phyloP scores from a whole-genome alignment of 305 asterid species.

The Lippia alba region DNA sequence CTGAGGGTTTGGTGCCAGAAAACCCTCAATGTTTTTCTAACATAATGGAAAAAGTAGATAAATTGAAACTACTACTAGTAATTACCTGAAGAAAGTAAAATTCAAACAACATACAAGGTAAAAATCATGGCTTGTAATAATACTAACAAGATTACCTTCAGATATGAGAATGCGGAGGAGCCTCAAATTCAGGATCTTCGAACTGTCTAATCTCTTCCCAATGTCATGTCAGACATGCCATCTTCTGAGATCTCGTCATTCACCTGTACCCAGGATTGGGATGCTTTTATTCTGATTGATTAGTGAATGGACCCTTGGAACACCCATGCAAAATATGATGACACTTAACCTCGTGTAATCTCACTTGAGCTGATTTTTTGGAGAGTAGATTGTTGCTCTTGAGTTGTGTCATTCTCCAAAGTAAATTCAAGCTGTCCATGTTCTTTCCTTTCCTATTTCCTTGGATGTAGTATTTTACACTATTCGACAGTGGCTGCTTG shows the following conservation, averaged over 20 bases:
- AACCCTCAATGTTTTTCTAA: not conserved
- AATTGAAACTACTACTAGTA: not conserved
- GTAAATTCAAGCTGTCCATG: too few species aligned
- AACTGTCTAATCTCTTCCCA: not conserved
- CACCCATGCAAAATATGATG: not conserved
- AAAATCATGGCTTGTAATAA: not conserved
- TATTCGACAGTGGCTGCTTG: not conserved
- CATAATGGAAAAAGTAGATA: not conserved
- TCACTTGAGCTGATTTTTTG: too few species aligned
- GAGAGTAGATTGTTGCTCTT: too few species aligned
- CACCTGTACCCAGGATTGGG: not conserved
- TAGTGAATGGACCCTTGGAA: not conserved
- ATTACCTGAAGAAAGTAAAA: conserved; percentile 24
- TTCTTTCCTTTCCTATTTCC: not conserved
- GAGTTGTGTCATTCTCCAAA: too few species aligned
- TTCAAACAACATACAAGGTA: not conserved
- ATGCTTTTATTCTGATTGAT: not conserved
- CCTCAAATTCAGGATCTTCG: conserved; percentile 7
- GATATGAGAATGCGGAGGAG: not conserved
- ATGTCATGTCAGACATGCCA: not conserved
- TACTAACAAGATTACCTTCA: not conserved
- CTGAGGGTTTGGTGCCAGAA: not conserved
- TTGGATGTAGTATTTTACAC: not conserved
- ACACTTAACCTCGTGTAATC: not conserved
- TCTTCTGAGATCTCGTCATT: not conserved